These are phyloP conservation scores for Rhexocercosporidium sp. DNA, from an alignment of 2,329 filamentous ascomycete genomes.

Conservation along the genomic window DNA sequence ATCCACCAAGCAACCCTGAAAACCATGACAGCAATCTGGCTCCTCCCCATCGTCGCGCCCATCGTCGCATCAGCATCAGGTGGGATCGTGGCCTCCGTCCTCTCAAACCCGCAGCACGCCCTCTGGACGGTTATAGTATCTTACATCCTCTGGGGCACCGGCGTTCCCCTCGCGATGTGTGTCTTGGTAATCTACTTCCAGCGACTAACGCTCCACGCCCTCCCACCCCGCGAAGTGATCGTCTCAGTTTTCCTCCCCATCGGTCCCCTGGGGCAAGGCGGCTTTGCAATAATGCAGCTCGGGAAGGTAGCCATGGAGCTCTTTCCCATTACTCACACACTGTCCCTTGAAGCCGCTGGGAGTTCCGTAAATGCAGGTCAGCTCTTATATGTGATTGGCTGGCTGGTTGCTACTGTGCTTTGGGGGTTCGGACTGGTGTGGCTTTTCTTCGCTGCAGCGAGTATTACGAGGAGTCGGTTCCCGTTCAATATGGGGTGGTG, in stretches of 20 bases:
- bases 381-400: slow-evolving; percentile 63
- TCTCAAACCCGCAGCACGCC: slow-evolving; percentile 59
- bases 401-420: slow-evolving; percentile 57
- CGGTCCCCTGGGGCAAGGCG: slow-evolving; percentile 70
- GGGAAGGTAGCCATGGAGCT: slow-evolving; percentile 53
- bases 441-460: slow-evolving; percentile 58
- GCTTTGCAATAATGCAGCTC: slow-evolving; percentile 53
- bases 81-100: slow-evolving; percentile 64
- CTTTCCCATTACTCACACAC: slow-evolving; percentile 45
- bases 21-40: slow-evolving; percentile 67
- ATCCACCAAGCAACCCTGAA: slow-evolving; percentile 51
- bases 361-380: slow-evolving; percentile 53
- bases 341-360: slow-evolving; percentile 36
- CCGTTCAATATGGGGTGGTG: slow-evolving; percentile 69
- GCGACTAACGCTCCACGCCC: slow-evolving; percentile 67
- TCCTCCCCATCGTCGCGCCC: slow-evolving; percentile 70
- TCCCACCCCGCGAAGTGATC: slow-evolving; percentile 70
- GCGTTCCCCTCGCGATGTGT: slow-evolving; percentile 63
- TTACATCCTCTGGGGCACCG: slow-evolving; percentile 73
- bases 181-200: slow-evolving; percentile 73
- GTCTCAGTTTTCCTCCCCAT: slow-evolving; percentile 71
- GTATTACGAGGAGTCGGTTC: slow-evolving; percentile 52
- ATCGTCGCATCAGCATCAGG: slow-evolving; percentile 70
- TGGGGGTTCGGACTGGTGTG: slow-evolving; percentile 62
- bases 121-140: slow-evolving; percentile 66